Evolutionary conservation across 2,329 filamentous ascomycete genomes (phyloP).

Genomic region (Tothia fuscella): DNA sequence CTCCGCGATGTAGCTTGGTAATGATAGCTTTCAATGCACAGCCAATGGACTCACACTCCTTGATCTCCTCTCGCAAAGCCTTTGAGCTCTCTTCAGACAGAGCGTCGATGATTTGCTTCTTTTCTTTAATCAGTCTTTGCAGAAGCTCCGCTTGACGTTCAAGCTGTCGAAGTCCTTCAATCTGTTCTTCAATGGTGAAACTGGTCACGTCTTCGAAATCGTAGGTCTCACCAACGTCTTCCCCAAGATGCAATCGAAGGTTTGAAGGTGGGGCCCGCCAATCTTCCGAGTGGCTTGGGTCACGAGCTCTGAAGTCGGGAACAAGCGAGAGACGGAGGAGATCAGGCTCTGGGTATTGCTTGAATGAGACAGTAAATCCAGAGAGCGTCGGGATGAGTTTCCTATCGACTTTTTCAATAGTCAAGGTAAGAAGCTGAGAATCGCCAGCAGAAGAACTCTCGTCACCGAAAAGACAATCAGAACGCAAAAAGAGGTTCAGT

Average conservation of each 20-base stretch:
- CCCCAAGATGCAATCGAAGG: conserved; percentile 15
- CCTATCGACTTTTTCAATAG: conserved; percentile 28
- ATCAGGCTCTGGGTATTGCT: conserved; percentile 22
- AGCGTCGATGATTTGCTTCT: conserved; percentile 23
- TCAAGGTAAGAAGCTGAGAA: conserved; percentile 28
- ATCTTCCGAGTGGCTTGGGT: conserved; percentile 20
- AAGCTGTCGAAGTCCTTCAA: conserved; percentile 29
- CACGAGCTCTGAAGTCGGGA: conserved; percentile 21
- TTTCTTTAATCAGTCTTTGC: conserved; percentile 24
- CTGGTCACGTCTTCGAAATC: conserved; percentile 12
- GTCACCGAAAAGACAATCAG: conserved; percentile 23
- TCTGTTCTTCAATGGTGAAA: conserved; percentile 25
- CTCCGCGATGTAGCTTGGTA: conserved; percentile 24
- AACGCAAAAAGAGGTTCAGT: conserved; percentile 27
- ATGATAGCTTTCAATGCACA: conserved; percentile 30
- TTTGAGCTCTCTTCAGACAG: conserved; percentile 20
- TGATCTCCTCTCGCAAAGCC: conserved; percentile 27
- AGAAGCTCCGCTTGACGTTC: conserved; percentile 27
- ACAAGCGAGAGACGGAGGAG: conserved; percentile 20
- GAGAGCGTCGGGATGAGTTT: conserved; percentile 19
- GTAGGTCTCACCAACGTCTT: conserved; percentile 7
- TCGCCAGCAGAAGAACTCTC: conserved; percentile 17
- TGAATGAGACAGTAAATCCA: conserved; percentile 30
- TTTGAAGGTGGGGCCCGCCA: conserved; percentile 26
- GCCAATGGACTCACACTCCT: conserved; percentile 30